Evolutionary conservation across 345 rosid species (phyloP).

Genomic region (Hibiscus tridactylites): DNA sequence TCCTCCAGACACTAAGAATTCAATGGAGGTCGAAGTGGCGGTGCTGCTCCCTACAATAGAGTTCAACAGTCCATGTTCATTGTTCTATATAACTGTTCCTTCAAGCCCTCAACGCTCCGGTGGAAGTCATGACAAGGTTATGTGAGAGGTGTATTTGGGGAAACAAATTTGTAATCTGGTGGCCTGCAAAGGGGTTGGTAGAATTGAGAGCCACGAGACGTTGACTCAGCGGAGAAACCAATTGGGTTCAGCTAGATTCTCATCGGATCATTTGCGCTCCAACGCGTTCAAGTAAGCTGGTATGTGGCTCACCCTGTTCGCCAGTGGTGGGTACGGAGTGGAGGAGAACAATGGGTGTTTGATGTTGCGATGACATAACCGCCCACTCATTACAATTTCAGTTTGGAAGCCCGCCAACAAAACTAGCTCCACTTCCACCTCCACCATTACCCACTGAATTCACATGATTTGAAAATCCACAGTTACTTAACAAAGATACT

Average conservation of each 20-base stretch:
- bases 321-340: slow-evolving; percentile 76
- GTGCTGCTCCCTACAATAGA: slow-evolving; percentile 30
- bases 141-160: too few species aligned
- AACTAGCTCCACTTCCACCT: too few species aligned
- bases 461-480: too few species aligned
- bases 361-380: slow-evolving; percentile 79
- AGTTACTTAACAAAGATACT: too few species aligned
- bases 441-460: too few species aligned
- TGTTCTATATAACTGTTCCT: slow-evolving; percentile 89
- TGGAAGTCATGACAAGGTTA: slow-evolving; percentile 22
- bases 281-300: slow-evolving; percentile 83
- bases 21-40: slow-evolving; percentile 47
- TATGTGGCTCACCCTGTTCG: slow-evolving; percentile 51
- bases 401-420: slow-evolving; percentile 49
- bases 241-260: too few species aligned
- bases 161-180: too few species aligned
- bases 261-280: slow-evolving; percentile 60
- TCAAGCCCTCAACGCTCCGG: slow-evolving; percentile 80
- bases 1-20: neutral
- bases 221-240: too few species aligned
- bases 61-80: slow-evolving; percentile 67
- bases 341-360: slow-evolving; percentile 73
- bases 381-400: slow-evolving; percentile 72
- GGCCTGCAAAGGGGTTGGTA: too few species aligned
- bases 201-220: too few species aligned